Evolutionary conservation across 208 protist genomes (phyloP).

Genomic region (Acanthamoeba triangularis): DNA sequence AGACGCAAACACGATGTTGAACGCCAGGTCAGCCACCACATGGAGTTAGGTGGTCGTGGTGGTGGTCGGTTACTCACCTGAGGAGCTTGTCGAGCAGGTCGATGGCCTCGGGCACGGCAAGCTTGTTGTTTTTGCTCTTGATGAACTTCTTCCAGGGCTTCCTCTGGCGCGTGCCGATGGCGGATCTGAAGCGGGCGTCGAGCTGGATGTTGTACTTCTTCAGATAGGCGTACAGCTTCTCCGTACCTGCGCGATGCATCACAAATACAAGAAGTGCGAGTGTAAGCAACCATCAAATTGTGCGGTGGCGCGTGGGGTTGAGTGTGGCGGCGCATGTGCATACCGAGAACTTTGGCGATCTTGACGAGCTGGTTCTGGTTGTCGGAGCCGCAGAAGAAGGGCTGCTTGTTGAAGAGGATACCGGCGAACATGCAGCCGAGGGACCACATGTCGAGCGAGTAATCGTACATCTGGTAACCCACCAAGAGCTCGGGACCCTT

Average conservation of each 20-base stretch:
- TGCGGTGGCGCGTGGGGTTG: too few relatives aligned
- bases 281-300: too few relatives aligned
- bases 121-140: constrained; percentile 95
- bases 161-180: constrained; percentile 68
- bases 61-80: constrained; percentile 85
- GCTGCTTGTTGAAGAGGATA: constrained; percentile 97
- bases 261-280: neutral
- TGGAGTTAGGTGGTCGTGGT: too few relatives aligned
- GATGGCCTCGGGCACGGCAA: constrained; percentile 97
- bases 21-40: neutral
- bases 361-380: constrained; percentile 99
- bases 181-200: constrained; percentile 48
- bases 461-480: constrained; percentile 99
- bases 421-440: constrained; percentile 99
- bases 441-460: constrained; percentile 99
- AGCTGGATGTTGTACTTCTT: constrained; percentile 96
- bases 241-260: constrained; percentile 39
- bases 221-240: constrained; percentile 95
- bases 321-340: constrained; percentile 11
- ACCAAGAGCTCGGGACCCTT: constrained; percentile 98
- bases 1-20: neutral
- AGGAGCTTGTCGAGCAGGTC: constrained; percentile 99
- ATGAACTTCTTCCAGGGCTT: constrained; percentile 84
- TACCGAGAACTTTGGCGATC: constrained; percentile 96
- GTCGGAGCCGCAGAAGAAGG: constrained; percentile 99